Percentiles rank a stretch among this genome's conserved stretches.
These are phyloP conservation scores for Solanum infundibuliforme DNA, from an alignment of 257 asterid species.

Conservation along the genomic window DNA sequence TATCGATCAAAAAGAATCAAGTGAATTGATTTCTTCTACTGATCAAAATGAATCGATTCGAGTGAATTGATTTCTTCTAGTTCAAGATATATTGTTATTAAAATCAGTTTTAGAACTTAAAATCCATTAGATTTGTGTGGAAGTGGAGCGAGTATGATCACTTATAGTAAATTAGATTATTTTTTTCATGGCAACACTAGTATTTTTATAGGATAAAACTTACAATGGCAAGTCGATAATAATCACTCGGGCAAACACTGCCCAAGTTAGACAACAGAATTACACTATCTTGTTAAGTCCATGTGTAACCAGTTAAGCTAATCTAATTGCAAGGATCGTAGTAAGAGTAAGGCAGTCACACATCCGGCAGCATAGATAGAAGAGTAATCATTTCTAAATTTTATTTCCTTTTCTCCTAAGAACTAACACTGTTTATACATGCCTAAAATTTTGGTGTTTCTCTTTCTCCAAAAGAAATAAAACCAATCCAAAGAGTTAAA, in stretches of 20 bases:
- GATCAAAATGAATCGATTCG: neutral
- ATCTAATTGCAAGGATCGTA: neutral
- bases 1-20: neutral
- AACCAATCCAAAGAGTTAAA: neutral
- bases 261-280: neutral
- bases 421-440: neutral
- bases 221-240: neutral
- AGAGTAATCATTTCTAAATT: neutral
- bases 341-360: neutral
- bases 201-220: neutral
- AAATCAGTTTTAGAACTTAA: neutral
- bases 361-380: neutral
- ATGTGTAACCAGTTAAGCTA: neutral
- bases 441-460: neutral
- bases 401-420: neutral
- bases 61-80: neutral
- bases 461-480: neutral
- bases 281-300: neutral
- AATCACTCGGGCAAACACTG: neutral
- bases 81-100: neutral
- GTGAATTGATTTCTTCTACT: neutral
- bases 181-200: neutral
- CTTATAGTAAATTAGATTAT: neutral
- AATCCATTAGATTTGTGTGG: neutral
- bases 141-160: neutral